A percentile compares a stretch with the other conserved stretches of the same genome.
These are phyloP conservation scores for Suillus fuscotomentosus DNA, from an alignment of 768 basidiomycete genomes.

Conservation along the genomic window DNA sequence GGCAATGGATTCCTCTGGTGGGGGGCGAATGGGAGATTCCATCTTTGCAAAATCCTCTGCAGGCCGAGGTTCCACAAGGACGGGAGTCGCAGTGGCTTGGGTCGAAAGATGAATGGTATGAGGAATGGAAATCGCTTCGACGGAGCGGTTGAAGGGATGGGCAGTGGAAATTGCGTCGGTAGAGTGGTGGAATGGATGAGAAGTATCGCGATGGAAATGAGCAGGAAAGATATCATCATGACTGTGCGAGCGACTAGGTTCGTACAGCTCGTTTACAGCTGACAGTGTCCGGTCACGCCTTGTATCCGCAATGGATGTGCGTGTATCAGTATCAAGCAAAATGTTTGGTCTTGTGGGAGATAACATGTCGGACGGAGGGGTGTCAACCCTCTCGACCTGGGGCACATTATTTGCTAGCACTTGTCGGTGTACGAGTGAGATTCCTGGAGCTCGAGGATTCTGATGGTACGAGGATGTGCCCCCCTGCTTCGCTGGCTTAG, in stretches of 20 bases:
- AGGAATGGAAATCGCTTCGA: neutral
- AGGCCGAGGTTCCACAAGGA: slow-evolving; percentile 40
- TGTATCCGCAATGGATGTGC: slow-evolving; percentile 6
- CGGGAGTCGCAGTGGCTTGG: slow-evolving; percentile 32
- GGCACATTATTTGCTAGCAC: slow-evolving; percentile 1
- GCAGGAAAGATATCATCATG: neutral
- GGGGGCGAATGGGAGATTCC: slow-evolving; percentile 41
- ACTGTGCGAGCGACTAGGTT: neutral
- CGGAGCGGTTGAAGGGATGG: neutral
- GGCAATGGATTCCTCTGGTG: slow-evolving; percentile 32
- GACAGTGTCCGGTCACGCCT: slow-evolving; percentile 2
- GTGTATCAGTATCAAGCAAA: neutral
- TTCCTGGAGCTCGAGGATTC: slow-evolving; percentile 2
- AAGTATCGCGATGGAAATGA: neutral
- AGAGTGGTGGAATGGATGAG: neutral
- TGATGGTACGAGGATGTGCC: slow-evolving; percentile 20
- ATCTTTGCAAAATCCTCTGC: slow-evolving; percentile 51
- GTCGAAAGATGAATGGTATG: slow-evolving; percentile 7
- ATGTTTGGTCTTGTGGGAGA: slow-evolving; percentile 1
- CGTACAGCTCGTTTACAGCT: neutral
- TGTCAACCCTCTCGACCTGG: slow-evolving; percentile 6
- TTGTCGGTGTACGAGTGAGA: neutral
- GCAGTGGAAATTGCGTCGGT: neutral
- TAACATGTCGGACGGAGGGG: neutral
- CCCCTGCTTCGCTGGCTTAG: slow-evolving; percentile 22